Evolutionary conservation across 768 basidiomycete species (phyloP), one percentile per base, ranked within the genome.

Genomic region (Lactarius vividus): DNA sequence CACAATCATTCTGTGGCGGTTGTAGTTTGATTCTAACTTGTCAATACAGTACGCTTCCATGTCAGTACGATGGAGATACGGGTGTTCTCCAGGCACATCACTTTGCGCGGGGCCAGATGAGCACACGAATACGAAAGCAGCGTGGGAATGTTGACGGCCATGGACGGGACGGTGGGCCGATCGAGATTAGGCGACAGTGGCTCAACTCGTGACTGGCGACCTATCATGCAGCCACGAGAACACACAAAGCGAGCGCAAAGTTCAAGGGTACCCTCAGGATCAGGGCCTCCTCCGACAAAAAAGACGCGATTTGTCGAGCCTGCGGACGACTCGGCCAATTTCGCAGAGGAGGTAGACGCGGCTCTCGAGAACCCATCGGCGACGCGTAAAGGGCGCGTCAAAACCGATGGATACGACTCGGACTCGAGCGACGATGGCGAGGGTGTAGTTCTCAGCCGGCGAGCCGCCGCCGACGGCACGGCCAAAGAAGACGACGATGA

Each of bases 341-440:
- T 94, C 75, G 88, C 85, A 4, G 89, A 92, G 70, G 83, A 93
- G 70, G 89, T 93, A 52, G 89, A 92, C 67, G 82, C 82, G 4
- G 81, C 86, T 0, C 85, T 94, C 63, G 92, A 93, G 75, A 79
- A 81, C 70, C 84, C 88, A 4, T 82, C 83, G 13, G 80, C 80
- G 28, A 79, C 79, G 65, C 84, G 88, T 20, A 88, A 85, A 74
- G 88, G 91, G 26, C 85, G 86, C 55, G 85, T 97, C 65, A 91
- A 89, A 73, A 88, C 83, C 20, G 93, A 93, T 61, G 88, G 96
- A 18, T 98, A 97, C 75, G 94, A 96, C 15, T 94, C 92, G 1
- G 95, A 97, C 77, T 96, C 94, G 2, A 94, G 87, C 63, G 93
- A 96, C 73, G 95, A 97, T 68, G 94, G 92, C 3, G 94, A 97